phyloP scores from a whole-genome alignment of 495 filamentous ascomycete genomes.

The Neurospora sp. region DNA sequence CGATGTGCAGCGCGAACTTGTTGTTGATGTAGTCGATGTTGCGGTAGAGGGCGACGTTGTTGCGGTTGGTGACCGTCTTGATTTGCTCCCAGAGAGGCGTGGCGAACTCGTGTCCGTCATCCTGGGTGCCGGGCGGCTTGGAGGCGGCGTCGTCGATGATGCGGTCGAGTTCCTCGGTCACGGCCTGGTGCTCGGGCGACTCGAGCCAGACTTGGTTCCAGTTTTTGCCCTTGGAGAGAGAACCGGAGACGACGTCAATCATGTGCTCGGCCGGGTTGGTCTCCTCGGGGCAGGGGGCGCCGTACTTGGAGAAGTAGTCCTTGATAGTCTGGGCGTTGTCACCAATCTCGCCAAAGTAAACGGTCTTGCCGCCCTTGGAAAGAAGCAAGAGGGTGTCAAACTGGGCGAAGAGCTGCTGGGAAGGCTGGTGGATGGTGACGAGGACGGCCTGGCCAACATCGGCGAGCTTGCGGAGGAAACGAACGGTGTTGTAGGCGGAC shows the following conservation, averaged over 20 bases:
- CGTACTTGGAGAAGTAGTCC: constrained; percentile 49
- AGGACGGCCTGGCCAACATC: constrained; percentile 61
- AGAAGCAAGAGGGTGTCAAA: constrained; percentile 65
- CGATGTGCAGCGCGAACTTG: constrained; percentile 33
- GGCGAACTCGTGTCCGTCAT: constrained; percentile 24
- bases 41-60: constrained; percentile 68
- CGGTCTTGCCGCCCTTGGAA: constrained; percentile 53
- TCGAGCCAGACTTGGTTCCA: constrained; percentile 71
- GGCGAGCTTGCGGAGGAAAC: constrained; percentile 75
- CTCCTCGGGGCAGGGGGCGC: constrained; percentile 51
- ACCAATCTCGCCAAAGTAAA: constrained; percentile 55
- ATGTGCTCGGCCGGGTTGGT: constrained; percentile 78
- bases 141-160: constrained; percentile 36
- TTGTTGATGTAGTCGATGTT: constrained; percentile 63
- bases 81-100: constrained; percentile 29
- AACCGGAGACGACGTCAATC: constrained; percentile 69
- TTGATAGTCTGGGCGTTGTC: constrained; percentile 27
- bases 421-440: constrained; percentile 73
- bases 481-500: constrained; percentile 68
- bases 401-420: constrained; percentile 57
- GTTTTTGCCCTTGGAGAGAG: constrained; percentile 46
- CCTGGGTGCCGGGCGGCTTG: constrained; percentile 10
- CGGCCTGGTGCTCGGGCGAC: constrained; percentile 50
- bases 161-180: constrained; percentile 53
- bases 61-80: constrained; percentile 37